Evolutionary conservation across 768 basidiomycete genomes (phyloP), one percentile per base, ranked within the genome.

Genomic region (Russula lepida): DNA sequence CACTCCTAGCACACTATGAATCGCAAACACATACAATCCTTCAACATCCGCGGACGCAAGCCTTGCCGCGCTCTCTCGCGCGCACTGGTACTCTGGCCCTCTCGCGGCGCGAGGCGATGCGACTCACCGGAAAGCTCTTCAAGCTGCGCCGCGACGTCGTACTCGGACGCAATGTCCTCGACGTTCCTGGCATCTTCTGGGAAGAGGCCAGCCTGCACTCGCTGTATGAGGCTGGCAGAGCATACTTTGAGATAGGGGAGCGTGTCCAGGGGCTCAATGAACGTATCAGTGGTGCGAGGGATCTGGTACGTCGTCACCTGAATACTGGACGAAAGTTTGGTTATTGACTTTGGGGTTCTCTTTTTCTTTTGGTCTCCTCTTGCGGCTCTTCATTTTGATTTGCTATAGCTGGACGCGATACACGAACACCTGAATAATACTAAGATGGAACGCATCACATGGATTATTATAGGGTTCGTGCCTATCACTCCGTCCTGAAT

Each of bases 121-220:
- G 88, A 67, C 78, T 97, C 39, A 97, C 92, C 0, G 92, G 92
- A 19, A 54, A 59, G 17, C 63, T 67, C 4, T 68, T 63, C 25
- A 54, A 54, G 69, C 77, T 97, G 9, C 81, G 93, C 5, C 81
- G 91, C 51, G 92, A 95, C 65, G 86, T 97, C 28, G 95, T 95
- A 68, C 76, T 98, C 1, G 91, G 94, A 11, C 90, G 88, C 25
- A 95, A 95, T 68, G 92, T 98, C 32, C 79, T 98, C 1, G 95
- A 98, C 69, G 87, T 92, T 6, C 94, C 94, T 0, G 92, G 94
- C 69, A 74, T 98, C 49, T 98, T 98, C 72, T 97, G 94, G 95
- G 86, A 84, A 54, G 94, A 95, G 70, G 93, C 92, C 12, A 93
- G 88, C 65, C 74, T 95, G 67, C 88, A 89, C 68, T 88, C 84